Conservation (phyloP, 2,329 filamentous ascomycete species). For the Moelleriella libera region DNA sequence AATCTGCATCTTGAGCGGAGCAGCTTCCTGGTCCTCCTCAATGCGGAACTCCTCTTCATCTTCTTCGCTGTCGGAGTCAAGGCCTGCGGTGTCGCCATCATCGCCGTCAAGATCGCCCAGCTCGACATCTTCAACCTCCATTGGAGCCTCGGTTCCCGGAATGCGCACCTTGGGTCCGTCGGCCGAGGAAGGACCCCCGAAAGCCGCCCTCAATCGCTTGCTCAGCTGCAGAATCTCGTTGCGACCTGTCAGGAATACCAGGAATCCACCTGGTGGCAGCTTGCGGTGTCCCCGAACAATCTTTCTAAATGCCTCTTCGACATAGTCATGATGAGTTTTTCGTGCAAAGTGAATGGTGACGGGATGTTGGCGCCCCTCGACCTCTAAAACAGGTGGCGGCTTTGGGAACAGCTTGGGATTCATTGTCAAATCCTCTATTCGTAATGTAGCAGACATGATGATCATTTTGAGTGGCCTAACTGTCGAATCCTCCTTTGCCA, state of each 20-base stretch:
- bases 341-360: conserved; percentile 84
- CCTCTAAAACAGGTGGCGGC: conserved; percentile 72
- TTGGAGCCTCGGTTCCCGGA: conserved; percentile 59
- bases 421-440: conserved; percentile 79
- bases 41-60: conserved; percentile 52
- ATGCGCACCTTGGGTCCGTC: conserved; percentile 57
- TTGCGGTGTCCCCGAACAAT: conserved; percentile 79
- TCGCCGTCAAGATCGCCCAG: conserved; percentile 57
- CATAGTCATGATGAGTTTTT: conserved; percentile 71
- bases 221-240: conserved; percentile 80
- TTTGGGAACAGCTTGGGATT: conserved; percentile 67
- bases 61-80: conserved; percentile 41
- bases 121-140: conserved; percentile 80
- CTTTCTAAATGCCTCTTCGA: conserved; percentile 81
- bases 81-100: conserved; percentile 43
- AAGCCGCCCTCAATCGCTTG: conserved; percentile 57
- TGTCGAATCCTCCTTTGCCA: conserved; percentile 56
- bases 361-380: conserved; percentile 81
- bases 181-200: conserved; percentile 42
- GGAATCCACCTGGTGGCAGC: conserved; percentile 75
- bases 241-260: conserved; percentile 89
- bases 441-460: conserved; percentile 94
- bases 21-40: conserved; percentile 42
- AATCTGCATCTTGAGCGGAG: conserved; percentile 65
- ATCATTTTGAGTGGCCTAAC: conserved; percentile 77